These are phyloP conservation scores for Fusarium napiforme DNA, from an alignment of 2,329 filamentous ascomycete species.

Conservation along the genomic window DNA sequence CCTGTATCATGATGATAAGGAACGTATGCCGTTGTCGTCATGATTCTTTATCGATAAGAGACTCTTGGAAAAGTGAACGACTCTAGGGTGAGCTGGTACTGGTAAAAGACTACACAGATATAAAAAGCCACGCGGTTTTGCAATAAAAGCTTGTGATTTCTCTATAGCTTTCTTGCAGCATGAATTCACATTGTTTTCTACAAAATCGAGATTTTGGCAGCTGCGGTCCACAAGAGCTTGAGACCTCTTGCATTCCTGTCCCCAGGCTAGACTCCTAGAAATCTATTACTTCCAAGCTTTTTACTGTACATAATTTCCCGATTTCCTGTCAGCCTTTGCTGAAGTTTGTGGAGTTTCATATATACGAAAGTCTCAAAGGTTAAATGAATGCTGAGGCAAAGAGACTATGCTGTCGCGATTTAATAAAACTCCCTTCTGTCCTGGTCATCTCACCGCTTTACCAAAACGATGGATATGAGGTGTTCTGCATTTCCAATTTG, in stretches of 20 bases:
- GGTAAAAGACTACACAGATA: not conserved
- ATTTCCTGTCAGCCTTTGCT: no score
- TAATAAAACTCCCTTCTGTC: accelerated
- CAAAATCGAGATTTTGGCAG: accelerated
- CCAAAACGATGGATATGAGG: accelerated
- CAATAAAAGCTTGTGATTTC: accelerated
- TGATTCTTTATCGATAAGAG: not conserved
- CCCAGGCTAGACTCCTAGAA: no score
- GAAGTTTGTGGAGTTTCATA: no score
- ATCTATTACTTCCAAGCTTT: no score
- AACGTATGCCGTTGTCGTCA: not conserved
- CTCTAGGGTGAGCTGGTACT: not conserved
- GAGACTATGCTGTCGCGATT: accelerated
- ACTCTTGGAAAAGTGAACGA: not conserved
- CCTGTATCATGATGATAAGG: not conserved
- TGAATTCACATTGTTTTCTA: no score
- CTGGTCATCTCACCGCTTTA: not conserved
- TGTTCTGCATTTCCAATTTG: not conserved
- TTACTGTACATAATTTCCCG: no score
- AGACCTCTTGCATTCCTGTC: no score
- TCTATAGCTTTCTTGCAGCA: no score
- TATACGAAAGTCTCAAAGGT: no score
- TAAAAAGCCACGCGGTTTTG: no score
- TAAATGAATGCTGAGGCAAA: no score
- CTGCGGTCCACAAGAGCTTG: not conserved